These are phyloP conservation scores for Solanum paucissectum DNA, from an alignment of 257 asterid species.

Conservation along the genomic window DNA sequence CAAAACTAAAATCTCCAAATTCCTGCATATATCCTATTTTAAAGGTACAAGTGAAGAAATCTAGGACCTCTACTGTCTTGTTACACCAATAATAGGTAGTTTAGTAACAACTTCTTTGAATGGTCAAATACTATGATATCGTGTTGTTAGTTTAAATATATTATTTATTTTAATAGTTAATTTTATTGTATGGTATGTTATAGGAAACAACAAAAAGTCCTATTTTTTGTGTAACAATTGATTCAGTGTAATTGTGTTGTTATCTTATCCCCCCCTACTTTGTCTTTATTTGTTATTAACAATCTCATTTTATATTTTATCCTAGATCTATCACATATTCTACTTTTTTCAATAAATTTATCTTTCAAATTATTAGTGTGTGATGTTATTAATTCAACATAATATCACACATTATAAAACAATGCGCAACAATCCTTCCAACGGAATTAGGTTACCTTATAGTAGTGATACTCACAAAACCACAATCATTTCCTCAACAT, in stretches of 20 bases:
- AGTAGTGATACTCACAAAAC: neutral
- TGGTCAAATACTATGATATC: neutral
- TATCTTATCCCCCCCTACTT: neutral
- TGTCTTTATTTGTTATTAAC: neutral
- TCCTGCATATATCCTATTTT: neutral
- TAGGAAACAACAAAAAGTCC: neutral
- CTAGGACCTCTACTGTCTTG: neutral
- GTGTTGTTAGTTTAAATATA: neutral
- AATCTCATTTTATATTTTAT: neutral
- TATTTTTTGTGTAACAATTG: neutral
- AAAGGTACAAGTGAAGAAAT: neutral
- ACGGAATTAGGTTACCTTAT: neutral
- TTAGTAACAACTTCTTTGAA: neutral
- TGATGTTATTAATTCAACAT: neutral
- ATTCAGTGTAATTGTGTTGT: neutral
- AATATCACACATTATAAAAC: neutral
- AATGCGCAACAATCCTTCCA: neutral
- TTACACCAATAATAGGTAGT: neutral
- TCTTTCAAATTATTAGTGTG: accelerated
- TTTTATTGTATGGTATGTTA: neutral
- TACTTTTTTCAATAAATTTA: accelerated
- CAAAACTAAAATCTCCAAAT: neutral
- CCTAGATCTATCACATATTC: neutral
- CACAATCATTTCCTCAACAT: neutral
- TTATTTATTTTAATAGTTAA: neutral